Conservation (phyloP, 805 yeast species). For the Starmera quercuum region DNA sequence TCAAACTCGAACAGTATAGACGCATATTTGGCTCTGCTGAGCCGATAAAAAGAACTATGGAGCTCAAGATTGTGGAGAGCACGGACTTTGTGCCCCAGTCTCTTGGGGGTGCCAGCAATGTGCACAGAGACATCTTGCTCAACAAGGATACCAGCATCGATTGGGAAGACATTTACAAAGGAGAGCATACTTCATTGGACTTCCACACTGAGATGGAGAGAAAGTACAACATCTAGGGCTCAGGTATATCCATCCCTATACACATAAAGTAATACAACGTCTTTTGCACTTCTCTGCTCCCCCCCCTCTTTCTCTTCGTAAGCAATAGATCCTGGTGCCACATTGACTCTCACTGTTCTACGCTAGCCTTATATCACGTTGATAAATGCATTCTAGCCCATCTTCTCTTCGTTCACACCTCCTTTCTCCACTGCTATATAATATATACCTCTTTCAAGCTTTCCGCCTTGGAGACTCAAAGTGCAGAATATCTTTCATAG, state of each 20-base stretch:
- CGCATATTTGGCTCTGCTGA: conserved; percentile 88
- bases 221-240: too few relatives aligned
- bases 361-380: too few relatives aligned
- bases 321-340: too few relatives aligned
- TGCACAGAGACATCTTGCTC: conserved; percentile 72
- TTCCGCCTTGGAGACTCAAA: too few relatives aligned
- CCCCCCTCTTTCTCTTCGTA: too few relatives aligned
- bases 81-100: conserved; percentile 63
- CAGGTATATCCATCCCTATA: conserved; percentile 15
- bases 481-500: too few relatives aligned
- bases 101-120: conserved; percentile 47
- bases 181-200: conserved; percentile 29
- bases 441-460: too few relatives aligned
- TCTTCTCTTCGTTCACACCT: too few relatives aligned
- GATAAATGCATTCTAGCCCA: too few relatives aligned
- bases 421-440: too few relatives aligned
- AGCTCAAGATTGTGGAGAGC: conserved; percentile 60
- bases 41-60: conserved; percentile 90
- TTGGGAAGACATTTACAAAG: conserved; percentile 89
- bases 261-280: neutral
- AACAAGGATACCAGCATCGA: conserved; percentile 74
- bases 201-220: conserved; percentile 73
- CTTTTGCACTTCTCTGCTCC: neutral
- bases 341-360: too few relatives aligned
- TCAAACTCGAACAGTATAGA: conserved; percentile 70